These are phyloP conservation scores for Ceratobasidium sp. DNA, from an alignment of 1,284 basidiomycete genomes.

Conservation along the genomic window DNA sequence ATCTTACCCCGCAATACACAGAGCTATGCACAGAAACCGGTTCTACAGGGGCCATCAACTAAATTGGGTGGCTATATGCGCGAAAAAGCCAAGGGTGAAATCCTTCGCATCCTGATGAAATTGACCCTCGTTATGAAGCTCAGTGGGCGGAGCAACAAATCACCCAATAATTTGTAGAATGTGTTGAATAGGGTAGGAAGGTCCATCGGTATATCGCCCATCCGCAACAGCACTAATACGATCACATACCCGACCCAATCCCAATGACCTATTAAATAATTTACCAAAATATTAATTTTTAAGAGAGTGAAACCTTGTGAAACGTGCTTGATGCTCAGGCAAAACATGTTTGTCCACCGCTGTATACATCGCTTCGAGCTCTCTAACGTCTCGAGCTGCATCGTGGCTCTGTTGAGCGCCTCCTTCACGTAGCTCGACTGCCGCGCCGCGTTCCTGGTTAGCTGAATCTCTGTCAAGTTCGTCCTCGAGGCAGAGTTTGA, in stretches of 20 bases:
- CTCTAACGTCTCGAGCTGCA: slow-evolving; percentile 61
- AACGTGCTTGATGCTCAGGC: slow-evolving; percentile 80
- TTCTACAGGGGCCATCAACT: no score
- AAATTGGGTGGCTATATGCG: no score
- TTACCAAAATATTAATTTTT: slow-evolving; percentile 15
- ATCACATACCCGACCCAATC: slow-evolving; percentile 79
- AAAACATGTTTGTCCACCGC: slow-evolving; percentile 93
- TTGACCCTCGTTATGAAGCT: no score
- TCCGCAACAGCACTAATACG: no score
- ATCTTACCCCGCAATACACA: no score
- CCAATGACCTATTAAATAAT: slow-evolving; percentile 76
- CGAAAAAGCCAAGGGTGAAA: no score
- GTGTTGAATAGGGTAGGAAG: no score
- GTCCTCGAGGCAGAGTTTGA: slow-evolving; percentile 22
- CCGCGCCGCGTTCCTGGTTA: not conserved
- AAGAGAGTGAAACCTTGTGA: slow-evolving; percentile 1
- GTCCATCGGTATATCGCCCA: no score
- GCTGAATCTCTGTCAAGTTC: not conserved
- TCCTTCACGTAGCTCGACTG: slow-evolving; percentile 42
- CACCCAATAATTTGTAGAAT: no score
- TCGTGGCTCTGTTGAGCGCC: slow-evolving; percentile 33
- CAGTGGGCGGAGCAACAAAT: no score
- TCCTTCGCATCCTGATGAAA: no score
- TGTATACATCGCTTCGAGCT: slow-evolving; percentile 85
- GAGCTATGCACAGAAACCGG: no score